Evolutionary conservation across 192 early-diverging fungal genomes (phyloP).

Genomic region (Geranomyces variabilis): DNA sequence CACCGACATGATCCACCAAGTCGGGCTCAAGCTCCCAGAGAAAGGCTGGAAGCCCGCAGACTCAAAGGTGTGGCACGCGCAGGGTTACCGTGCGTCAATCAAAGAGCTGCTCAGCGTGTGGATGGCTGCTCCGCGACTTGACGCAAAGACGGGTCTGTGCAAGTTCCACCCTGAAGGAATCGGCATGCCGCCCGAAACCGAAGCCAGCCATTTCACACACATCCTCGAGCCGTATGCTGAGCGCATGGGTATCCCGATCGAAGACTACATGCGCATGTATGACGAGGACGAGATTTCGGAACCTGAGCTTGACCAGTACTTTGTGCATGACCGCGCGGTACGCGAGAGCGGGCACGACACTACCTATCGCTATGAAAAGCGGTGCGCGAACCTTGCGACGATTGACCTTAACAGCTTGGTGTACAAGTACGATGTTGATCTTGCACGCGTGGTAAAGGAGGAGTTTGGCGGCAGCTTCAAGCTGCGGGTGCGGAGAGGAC

Average conservation of each 20-base stretch:
- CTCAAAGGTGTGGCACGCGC: conserved; percentile 71
- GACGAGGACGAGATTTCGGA: conserved; percentile 67
- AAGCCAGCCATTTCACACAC: conserved; percentile 70
- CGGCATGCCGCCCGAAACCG: conserved; percentile 98
- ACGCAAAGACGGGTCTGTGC: conserved; percentile 73
- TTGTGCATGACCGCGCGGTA: conserved; percentile 96
- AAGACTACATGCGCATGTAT: conserved; percentile 78
- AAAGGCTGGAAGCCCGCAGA: conserved; percentile 36
- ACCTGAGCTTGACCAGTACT: conserved; percentile 90
- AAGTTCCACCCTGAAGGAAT: conserved; percentile 87
- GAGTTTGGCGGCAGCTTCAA: conserved; percentile 51
- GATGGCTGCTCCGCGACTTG: conserved; percentile 79
- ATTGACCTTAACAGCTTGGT: conserved; percentile 91
- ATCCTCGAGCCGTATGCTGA: conserved; percentile 80
- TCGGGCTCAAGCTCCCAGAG: conserved; percentile 63
- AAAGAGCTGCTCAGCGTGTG: conserved; percentile 94
- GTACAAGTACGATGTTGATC: conserved; percentile 96
- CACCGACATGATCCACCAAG: conserved; percentile 91
- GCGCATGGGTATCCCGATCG: conserved; percentile 56
- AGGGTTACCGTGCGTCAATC: conserved; percentile 71
- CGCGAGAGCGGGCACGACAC: conserved; percentile 98
- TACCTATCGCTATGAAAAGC: conserved; percentile 88
- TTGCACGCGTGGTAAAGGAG: conserved; percentile 69
- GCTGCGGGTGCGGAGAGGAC: conserved; percentile 51
- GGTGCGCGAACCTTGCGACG: conserved; percentile 89